phyloP scores from a whole-genome alignment of 345 rosid species.

The Mallotus nudiflorus region DNA sequence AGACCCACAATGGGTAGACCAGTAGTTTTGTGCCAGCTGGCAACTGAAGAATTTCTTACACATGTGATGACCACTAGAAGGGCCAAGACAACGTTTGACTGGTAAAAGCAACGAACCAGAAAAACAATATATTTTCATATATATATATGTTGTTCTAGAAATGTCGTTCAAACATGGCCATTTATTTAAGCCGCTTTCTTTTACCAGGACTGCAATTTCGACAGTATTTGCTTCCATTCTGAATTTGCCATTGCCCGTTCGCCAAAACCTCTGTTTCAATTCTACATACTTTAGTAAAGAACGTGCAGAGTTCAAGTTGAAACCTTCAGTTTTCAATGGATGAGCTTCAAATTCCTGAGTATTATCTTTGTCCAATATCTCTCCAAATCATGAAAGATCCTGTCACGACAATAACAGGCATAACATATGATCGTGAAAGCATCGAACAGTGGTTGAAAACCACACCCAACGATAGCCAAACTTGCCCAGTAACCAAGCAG shows the following conservation, averaged over 20 bases:
- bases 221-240: background rate
- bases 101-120: background rate
- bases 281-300: background rate
- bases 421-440: conserved; percentile 60
- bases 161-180: conserved; percentile 11
- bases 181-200: conserved; percentile 6
- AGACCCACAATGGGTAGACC: background rate
- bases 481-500: conserved; percentile 60
- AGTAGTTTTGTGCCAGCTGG: background rate
- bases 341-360: conserved; percentile 49
- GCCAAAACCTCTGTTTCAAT: background rate
- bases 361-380: conserved; percentile 60
- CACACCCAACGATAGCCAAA: conserved; percentile 17
- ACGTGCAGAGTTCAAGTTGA: background rate
- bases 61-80: conserved; percentile 11
- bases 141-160: no score
- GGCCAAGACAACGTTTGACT: background rate
- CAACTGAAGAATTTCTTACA: background rate
- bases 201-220: background rate
- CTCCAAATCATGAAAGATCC: conserved; percentile 62
- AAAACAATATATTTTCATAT: background rate
- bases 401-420: conserved; percentile 59
- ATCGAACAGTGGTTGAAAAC: conserved; percentile 53
- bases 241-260: no score
- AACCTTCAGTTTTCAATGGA: conserved; percentile 20